These are phyloP conservation scores for Salvia miltiorrhiza DNA, from an alignment of 257 asterid species.

Conservation along the genomic window DNA sequence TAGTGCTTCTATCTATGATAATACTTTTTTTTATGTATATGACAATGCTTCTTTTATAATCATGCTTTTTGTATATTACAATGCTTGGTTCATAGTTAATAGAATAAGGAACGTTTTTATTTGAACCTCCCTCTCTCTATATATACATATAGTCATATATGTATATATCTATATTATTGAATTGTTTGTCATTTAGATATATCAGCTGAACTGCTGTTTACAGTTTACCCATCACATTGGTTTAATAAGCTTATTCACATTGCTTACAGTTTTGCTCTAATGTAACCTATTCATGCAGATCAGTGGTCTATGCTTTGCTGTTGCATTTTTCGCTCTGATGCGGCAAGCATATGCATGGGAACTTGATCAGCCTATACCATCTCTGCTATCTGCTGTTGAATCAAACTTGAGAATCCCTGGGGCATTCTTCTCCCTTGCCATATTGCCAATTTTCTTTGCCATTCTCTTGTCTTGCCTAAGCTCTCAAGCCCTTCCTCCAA, in stretches of 20 bases:
- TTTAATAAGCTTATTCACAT: constrained; percentile 12
- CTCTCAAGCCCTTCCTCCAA: constrained; percentile 56
- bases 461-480: constrained; percentile 50
- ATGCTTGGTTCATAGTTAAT: too few species aligned
- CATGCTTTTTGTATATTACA: too few species aligned
- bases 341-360: constrained; percentile 93
- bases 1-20: too few species aligned
- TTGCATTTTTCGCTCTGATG: constrained; percentile 82
- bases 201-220: constrained; percentile 1
- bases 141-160: too few species aligned
- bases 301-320: constrained; percentile 71
- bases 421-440: constrained; percentile 57
- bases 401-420: constrained; percentile 68
- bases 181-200: not conserved
- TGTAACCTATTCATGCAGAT: constrained; percentile 52
- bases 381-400: constrained; percentile 80
- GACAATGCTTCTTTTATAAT: too few species aligned
- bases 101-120: too few species aligned
- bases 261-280: constrained; percentile 25
- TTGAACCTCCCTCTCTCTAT: too few species aligned
- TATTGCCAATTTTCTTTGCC: constrained; percentile 55
- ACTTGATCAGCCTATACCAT: constrained; percentile 72
- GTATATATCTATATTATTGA: too few species aligned
- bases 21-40: too few species aligned
- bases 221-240: not conserved